phyloP scores from a whole-genome alignment of 495 filamentous ascomycete species.

The Amorphotheca resinae region DNA sequence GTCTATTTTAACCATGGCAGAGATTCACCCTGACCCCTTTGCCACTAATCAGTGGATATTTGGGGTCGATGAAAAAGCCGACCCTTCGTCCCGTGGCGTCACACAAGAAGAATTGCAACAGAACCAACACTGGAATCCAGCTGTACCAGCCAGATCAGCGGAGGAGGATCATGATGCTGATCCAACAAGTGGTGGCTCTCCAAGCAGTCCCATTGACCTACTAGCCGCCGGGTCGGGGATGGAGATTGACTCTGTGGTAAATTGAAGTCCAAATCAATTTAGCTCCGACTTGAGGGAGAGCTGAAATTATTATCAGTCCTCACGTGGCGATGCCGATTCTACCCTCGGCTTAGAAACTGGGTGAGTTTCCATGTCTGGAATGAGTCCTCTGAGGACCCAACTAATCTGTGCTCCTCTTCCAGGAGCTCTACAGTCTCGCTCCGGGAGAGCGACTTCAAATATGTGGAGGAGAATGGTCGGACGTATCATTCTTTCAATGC shows the following conservation, averaged over 20 bases:
- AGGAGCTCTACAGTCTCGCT: conserved; percentile 1
- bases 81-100: not conserved
- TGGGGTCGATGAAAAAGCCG: not conserved
- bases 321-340: not conserved
- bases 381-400: not conserved
- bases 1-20: not conserved
- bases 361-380: not conserved
- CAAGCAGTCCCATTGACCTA: not conserved
- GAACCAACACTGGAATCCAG: not conserved
- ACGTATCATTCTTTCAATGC: conserved; percentile 27
- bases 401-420: not conserved
- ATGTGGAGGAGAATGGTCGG: conserved; percentile 1
- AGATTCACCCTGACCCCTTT: not conserved
- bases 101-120: not conserved
- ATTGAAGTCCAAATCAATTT: not conserved
- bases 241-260: not conserved
- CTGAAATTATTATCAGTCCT: not conserved
- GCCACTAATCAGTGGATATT: too few relatives aligned
- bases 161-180: not conserved
- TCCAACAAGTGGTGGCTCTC: not conserved
- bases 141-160: not conserved
- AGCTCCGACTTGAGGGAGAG: not conserved
- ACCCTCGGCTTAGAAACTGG: not conserved
- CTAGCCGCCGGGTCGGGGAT: not conserved
- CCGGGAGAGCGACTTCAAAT: not conserved